Evolutionary conservation across 1,139 yeast genomes (phyloP).

Genomic region (Kurtzmaniella natalensis): DNA sequence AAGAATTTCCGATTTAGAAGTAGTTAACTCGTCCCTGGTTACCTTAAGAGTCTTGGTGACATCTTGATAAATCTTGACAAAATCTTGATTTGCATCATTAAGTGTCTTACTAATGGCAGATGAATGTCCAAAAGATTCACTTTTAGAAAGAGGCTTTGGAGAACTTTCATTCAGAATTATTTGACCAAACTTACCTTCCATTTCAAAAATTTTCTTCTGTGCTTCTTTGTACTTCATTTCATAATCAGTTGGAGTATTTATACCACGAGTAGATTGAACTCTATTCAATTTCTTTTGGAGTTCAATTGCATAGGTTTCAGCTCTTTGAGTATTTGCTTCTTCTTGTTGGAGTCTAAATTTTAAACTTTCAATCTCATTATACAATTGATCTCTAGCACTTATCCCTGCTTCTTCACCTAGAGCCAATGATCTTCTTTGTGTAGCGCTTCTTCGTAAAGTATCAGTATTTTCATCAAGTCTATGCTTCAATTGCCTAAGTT

Average conservation of each 20-base stretch:
- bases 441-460: conserved; percentile 19
- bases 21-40: conserved; percentile 47
- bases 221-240: conserved; percentile 37
- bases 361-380: conserved; percentile 34
- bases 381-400: conserved; percentile 18
- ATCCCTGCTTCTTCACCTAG: conserved; percentile 28
- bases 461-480: conserved; percentile 25
- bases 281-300: conserved; percentile 44
- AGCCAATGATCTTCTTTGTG: conserved; percentile 28
- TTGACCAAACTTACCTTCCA: conserved; percentile 29
- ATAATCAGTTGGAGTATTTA: conserved; percentile 30
- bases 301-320: conserved; percentile 44
- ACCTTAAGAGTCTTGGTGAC: conserved; percentile 46
- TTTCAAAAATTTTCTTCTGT: conserved; percentile 29
- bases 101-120: conserved; percentile 24
- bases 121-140: conserved; percentile 41
- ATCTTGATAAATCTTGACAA: conserved; percentile 53
- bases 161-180: conserved; percentile 19
- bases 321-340: conserved; percentile 39
- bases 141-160: conserved; percentile 16
- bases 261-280: conserved; percentile 39
- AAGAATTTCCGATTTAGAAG: conserved; percentile 48
- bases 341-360: conserved; percentile 37
- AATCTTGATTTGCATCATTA: conserved; percentile 38
- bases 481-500: conserved; percentile 51